phyloP scores from a whole-genome alignment of 2,329 filamentous ascomycete species.

The Passalora sequoiae region DNA sequence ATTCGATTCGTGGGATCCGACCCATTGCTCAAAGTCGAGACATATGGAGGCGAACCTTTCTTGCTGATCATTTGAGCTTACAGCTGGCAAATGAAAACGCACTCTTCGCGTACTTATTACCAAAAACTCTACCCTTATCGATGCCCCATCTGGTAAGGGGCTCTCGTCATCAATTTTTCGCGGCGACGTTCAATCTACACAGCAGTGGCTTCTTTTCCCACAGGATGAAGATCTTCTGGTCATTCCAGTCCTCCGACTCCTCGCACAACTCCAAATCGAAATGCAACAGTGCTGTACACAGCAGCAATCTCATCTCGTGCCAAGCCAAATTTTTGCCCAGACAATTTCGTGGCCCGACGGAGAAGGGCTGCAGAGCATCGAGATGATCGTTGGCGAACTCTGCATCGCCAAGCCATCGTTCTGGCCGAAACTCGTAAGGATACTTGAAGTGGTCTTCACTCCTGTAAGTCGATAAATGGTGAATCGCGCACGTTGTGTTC shows the following conservation, averaged over 20 bases:
- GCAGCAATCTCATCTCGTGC: slow-evolving; percentile 36
- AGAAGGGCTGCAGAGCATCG: slow-evolving; percentile 26
- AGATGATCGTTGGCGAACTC: slow-evolving; percentile 23
- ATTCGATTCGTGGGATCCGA: too few relatives aligned
- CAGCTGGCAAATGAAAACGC: too few relatives aligned
- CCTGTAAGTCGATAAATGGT: slow-evolving; percentile 9
- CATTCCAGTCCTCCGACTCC: slow-evolving; percentile 27
- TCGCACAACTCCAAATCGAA: slow-evolving; percentile 19
- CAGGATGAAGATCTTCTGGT: slow-evolving; percentile 29
- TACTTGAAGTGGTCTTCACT: slow-evolving; percentile 19
- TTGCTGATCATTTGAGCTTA: too few relatives aligned
- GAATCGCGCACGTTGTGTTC: slow-evolving; percentile 10
- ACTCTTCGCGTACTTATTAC: too few relatives aligned
- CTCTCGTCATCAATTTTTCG: too few relatives aligned
- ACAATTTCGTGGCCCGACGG: slow-evolving; percentile 21
- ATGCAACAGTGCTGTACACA: slow-evolving; percentile 9
- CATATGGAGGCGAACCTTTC: too few relatives aligned
- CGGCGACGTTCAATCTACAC: too few relatives aligned
- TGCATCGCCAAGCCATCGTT: slow-evolving; percentile 27
- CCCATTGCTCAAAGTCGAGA: too few relatives aligned
- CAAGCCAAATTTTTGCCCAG: slow-evolving; percentile 33
- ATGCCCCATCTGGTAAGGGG: too few relatives aligned
- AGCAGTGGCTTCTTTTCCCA: slow-evolving; percentile 13
- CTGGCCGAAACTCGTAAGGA: slow-evolving; percentile 28
- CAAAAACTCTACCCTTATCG: too few relatives aligned